A percentile compares a stretch with the other conserved stretches of the same genome.
Evolutionary conservation across 2,329 filamentous ascomycete species (phyloP).

Genomic region (Pyricularia grisea): DNA sequence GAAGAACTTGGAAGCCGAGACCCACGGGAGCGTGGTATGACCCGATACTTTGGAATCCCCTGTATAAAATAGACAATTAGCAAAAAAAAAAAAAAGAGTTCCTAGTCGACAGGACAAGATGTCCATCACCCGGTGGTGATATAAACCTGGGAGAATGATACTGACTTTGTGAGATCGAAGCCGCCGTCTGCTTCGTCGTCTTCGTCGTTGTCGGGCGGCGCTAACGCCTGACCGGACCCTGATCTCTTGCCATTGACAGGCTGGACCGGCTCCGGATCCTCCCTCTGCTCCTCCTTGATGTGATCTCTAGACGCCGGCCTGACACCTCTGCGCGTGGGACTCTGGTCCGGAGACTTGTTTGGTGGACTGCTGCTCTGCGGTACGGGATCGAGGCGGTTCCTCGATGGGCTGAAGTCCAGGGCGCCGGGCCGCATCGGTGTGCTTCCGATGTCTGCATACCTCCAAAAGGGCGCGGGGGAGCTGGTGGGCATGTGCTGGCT

Average conservation of each 20-base stretch:
- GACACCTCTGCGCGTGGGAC: constrained; percentile 27
- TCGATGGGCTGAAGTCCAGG: constrained; percentile 52
- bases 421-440: constrained; percentile 50
- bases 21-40: constrained; percentile 49
- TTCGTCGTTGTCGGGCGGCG: background rate
- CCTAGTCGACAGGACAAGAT: background rate
- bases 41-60: constrained; percentile 57
- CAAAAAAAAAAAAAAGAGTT: background rate
- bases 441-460: constrained; percentile 67
- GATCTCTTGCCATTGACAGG: constrained; percentile 1
- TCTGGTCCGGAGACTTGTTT: constrained; percentile 42
- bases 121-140: background rate
- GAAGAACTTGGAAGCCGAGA: constrained; percentile 33
- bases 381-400: constrained; percentile 24
- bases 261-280: background rate
- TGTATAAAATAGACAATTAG: constrained; percentile 22
- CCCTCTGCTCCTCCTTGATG: constrained; percentile 8
- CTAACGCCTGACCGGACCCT: constrained; percentile 12
- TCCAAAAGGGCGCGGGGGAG: constrained; percentile 82
- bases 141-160: background rate
- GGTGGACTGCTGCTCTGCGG: constrained; percentile 51
- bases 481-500: constrained; percentile 81
- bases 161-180: constrained; percentile 50
- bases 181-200: constrained; percentile 39
- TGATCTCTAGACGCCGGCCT: constrained; percentile 12